A percentile compares a stretch with the other conserved stretches of the same genome.
Evolutionary conservation across 2,329 filamentous ascomycete genomes (phyloP).

Genomic region (Aureobasidium sp.): DNA sequence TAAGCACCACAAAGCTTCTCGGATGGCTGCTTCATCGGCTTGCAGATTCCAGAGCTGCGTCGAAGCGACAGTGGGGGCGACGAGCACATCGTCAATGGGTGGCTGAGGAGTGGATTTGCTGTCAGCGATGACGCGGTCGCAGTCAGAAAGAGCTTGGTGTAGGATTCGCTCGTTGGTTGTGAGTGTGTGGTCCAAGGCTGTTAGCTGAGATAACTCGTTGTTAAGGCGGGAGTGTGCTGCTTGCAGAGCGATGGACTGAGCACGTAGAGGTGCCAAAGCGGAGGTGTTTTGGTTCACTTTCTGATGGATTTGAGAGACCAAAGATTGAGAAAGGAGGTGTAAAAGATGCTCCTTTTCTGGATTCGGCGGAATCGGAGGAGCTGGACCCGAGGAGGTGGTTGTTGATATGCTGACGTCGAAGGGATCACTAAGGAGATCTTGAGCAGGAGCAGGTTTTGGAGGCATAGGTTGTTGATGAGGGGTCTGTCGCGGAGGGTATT

Average conservation of each 20-base stretch:
- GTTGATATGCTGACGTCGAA: constrained; percentile 51
- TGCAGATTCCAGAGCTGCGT: constrained; percentile 86
- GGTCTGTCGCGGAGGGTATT: constrained; percentile 11
- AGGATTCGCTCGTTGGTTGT: constrained; percentile 71
- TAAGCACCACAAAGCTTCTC: constrained; percentile 78
- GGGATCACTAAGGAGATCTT: constrained; percentile 54
- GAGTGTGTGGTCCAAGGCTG: constrained; percentile 61
- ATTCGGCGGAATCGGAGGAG: constrained; percentile 87
- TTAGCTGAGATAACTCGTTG: constrained; percentile 62
- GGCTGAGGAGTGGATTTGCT: constrained; percentile 61
- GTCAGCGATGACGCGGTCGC: constrained; percentile 66
- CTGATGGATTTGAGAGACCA: constrained; percentile 60
- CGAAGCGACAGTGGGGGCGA: constrained; percentile 87
- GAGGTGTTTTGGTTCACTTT: constrained; percentile 64
- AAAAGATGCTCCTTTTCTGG: constrained; percentile 89
- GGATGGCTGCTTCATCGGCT: constrained; percentile 78
- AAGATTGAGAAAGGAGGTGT: constrained; percentile 60
- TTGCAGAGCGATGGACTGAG: constrained; percentile 71
- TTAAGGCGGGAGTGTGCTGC: constrained; percentile 61
- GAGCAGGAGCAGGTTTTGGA: constrained; percentile 28
- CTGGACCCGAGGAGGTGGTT: constrained; percentile 44
- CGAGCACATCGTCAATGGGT: constrained; percentile 78
- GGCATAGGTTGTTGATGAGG: constrained; percentile 22
- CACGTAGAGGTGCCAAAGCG: constrained; percentile 64
- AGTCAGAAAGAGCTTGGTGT: constrained; percentile 65